phyloP scores from a whole-genome alignment of 768 basidiomycete species.

The Pseudohyphozyma bogoriensis region DNA sequence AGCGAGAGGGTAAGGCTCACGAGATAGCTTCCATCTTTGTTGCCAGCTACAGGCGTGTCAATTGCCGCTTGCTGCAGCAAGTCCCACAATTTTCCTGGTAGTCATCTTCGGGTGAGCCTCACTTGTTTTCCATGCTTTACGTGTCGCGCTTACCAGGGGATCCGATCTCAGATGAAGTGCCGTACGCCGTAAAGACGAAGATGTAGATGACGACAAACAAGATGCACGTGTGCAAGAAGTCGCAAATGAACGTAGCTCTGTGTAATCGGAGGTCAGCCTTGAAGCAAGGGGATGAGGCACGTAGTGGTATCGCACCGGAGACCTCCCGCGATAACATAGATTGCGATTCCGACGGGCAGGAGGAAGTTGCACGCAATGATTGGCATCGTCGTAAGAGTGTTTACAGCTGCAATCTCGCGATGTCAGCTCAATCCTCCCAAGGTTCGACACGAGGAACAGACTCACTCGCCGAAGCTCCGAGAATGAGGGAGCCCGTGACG shows the following conservation, averaged over 20 bases:
- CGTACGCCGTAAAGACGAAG: constrained; percentile 68
- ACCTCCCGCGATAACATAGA: constrained; percentile 37
- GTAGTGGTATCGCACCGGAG: constrained; percentile 27
- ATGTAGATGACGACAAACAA: constrained; percentile 76
- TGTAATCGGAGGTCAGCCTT: constrained; percentile 63
- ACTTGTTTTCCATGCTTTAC: no score
- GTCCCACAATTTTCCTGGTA: constrained; percentile 49
- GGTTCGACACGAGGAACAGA: not conserved
- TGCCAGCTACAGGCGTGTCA: constrained; percentile 58
- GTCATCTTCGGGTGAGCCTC: no score
- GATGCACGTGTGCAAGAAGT: constrained; percentile 56
- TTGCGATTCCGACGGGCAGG: constrained; percentile 3
- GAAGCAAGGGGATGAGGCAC: not conserved
- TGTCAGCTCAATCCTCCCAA: constrained; percentile 35
- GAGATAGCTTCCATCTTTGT: constrained; percentile 70
- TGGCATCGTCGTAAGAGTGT: constrained; percentile 77
- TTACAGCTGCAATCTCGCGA: constrained; percentile 63
- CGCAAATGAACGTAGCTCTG: constrained; percentile 54
- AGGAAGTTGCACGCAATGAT: constrained; percentile 58
- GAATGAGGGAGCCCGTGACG: constrained; percentile 47
- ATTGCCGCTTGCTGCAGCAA: constrained; percentile 55
- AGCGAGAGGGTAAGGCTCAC: not conserved
- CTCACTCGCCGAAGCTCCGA: constrained; percentile 71
- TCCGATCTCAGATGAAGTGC: constrained; percentile 68
- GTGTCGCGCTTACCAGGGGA: constrained; percentile 48